Evolutionary conservation across 768 basidiomycete genomes (phyloP), one percentile per base, ranked within the genome.

Genomic region (Clathrus columnatus): DNA sequence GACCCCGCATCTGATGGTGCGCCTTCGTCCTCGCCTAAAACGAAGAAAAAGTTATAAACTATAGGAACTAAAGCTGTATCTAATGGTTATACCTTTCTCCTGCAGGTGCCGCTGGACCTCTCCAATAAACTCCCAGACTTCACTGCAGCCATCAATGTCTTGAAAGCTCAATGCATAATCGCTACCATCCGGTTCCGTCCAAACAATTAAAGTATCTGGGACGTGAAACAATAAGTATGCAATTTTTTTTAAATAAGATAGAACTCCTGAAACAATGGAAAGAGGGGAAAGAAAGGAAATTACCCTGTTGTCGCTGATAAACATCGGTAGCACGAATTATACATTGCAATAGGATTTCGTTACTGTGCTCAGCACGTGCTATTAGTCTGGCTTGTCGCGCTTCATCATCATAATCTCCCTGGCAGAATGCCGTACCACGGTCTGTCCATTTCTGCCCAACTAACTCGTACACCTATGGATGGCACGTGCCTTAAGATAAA

Each of bases 91-190:
- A 87, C 84, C 81, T 68, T 55, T 54, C 41, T 72, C 73, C 62
- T 81, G 81, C 77, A 91, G 78, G 65, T 94, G 91, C 57, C 83
- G 78, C 68, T 93, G 91, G 28, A 97, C 91, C 64, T 95, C 91
- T 59, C 80, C 72, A 62, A 99, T 95, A 68, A 97, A 99, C 63
- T 87, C 88, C 95, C 96, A 99, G 48, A 98, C 90, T 73, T 98
- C 93, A 28, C 84, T 78, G 62, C 95, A 99, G 27, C 94, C 96
- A 59, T 92, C 90, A 0, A 90, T 81, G 62, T 97, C 95, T 65
- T 97, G 95, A 63, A 99, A 99, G 63, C 92, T 95, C 51, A 99
- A 75, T 1, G 95, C 95, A 66, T 96, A 94, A 69, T 99, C 96
- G 32, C 87, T 83, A 26, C 91, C 90, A 60, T 90, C 86, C 1